Conservation (phyloP, 352 stramenopile genomes). For the Pythium vanterpoolii region DNA sequence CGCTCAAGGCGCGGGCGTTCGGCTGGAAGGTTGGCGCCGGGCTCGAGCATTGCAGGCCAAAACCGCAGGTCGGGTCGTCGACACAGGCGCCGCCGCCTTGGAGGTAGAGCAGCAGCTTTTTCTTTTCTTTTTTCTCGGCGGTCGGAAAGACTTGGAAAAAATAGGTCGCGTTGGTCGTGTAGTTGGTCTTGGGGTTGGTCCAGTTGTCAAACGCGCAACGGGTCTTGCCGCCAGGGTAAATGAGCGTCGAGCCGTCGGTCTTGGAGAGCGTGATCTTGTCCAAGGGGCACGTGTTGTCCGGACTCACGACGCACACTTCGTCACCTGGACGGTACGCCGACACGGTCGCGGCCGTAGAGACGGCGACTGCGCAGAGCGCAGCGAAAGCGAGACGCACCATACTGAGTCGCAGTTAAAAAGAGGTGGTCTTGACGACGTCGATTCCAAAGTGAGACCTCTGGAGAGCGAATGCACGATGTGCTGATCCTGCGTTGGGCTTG, state of each 20-base stretch:
- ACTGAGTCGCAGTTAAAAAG: too few relatives aligned
- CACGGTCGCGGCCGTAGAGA: not conserved
- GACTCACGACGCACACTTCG: slow-evolving; percentile 50
- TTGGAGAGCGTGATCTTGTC: slow-evolving; percentile 44
- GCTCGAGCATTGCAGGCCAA: slow-evolving; percentile 48
- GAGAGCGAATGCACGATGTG: not conserved
- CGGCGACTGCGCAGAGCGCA: slow-evolving; percentile 9
- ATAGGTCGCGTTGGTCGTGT: slow-evolving; percentile 51
- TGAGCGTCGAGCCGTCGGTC: slow-evolving; percentile 45
- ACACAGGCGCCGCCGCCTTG: slow-evolving; percentile 67
- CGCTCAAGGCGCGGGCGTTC: slow-evolving; percentile 45
- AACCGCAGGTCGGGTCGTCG: slow-evolving; percentile 62
- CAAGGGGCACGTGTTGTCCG: slow-evolving; percentile 43
- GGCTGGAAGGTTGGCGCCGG: slow-evolving; percentile 38
- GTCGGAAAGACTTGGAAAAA: slow-evolving; percentile 74
- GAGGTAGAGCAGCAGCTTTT: slow-evolving; percentile 72
- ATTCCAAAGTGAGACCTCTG: slow-evolving; percentile 15
- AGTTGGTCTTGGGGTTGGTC: slow-evolving; percentile 21
- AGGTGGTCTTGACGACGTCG: not conserved
- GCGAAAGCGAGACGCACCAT: slow-evolving; percentile 16
- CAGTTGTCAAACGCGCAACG: slow-evolving; percentile 58
- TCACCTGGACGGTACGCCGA: slow-evolving; percentile 38
- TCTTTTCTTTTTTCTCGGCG: slow-evolving; percentile 41
- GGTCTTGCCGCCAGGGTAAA: slow-evolving; percentile 55
- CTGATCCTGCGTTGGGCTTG: too few relatives aligned